These are phyloP conservation scores for Sclerotinia borealis DNA, from an alignment of 2,329 filamentous ascomycete species.

Conservation along the genomic window DNA sequence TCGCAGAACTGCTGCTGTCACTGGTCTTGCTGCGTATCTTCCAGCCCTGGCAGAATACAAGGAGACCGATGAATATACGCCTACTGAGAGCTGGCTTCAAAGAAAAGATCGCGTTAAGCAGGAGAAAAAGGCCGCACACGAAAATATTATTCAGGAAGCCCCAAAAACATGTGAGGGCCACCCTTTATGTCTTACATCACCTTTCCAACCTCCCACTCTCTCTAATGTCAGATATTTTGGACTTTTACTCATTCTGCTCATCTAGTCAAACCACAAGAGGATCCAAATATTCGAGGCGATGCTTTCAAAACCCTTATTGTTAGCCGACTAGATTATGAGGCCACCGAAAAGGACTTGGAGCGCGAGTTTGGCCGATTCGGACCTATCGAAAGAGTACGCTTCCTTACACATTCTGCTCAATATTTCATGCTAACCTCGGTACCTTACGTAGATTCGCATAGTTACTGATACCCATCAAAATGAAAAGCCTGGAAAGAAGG, in stretches of 20 bases:
- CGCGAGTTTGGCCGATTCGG: slow-evolving; percentile 91
- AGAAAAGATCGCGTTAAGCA: slow-evolving; percentile 73
- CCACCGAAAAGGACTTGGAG: slow-evolving; percentile 83
- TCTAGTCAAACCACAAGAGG: slow-evolving; percentile 73
- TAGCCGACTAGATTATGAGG: slow-evolving; percentile 81
- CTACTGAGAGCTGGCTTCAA: slow-evolving; percentile 92
- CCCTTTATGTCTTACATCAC: slow-evolving; percentile 25
- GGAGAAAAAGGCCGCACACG: slow-evolving; percentile 68
- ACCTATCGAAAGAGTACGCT: slow-evolving; percentile 78
- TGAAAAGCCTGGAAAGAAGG: slow-evolving; percentile 68
- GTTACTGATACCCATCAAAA: slow-evolving; percentile 68
- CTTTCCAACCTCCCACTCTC: slow-evolving; percentile 16
- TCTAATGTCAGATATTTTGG: background rate
- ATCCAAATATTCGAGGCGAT: slow-evolving; percentile 85
- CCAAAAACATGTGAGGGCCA: slow-evolving; percentile 30
- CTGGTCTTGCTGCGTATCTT: slow-evolving; percentile 69
- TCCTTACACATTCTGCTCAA: background rate
- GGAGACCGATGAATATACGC: slow-evolving; percentile 66
- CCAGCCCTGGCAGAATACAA: slow-evolving; percentile 70
- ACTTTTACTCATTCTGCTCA: slow-evolving; percentile 19
- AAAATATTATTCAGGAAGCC: slow-evolving; percentile 40
- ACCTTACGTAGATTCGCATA: slow-evolving; percentile 69
- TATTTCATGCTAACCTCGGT: slow-evolving; percentile 13
- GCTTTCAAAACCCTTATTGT: slow-evolving; percentile 94
- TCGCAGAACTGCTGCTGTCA: slow-evolving; percentile 66